A percentile compares a stretch with the other conserved stretches of the same genome.
Evolutionary conservation across 2,329 filamentous ascomycete species (phyloP).

Genomic region (Cladorrhinum sp.): DNA sequence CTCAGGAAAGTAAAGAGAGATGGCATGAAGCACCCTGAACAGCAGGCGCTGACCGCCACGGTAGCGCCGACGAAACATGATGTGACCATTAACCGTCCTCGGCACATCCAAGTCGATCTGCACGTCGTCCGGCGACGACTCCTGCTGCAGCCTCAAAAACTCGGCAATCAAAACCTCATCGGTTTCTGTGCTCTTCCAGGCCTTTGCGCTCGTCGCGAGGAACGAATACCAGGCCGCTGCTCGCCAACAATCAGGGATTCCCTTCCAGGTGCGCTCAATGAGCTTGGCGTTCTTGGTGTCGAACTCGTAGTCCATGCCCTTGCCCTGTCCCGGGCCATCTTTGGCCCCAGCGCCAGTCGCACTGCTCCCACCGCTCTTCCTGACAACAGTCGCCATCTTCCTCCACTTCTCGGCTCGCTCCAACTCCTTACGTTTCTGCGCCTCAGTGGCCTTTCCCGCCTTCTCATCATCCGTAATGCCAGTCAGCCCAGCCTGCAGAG

Average conservation of each 20-base stretch:
- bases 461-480: slow-evolving; percentile 56
- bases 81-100: slow-evolving; percentile 88
- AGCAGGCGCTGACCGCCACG: slow-evolving; percentile 86
- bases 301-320: slow-evolving; percentile 70
- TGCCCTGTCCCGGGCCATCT: slow-evolving; percentile 23
- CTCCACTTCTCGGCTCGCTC: slow-evolving; percentile 65
- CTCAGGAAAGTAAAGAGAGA: slow-evolving; percentile 86
- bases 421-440: slow-evolving; percentile 60
- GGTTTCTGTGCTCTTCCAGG: slow-evolving; percentile 56
- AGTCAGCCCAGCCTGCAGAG: slow-evolving; percentile 54
- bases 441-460: slow-evolving; percentile 50
- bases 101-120: slow-evolving; percentile 98
- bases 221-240: slow-evolving; percentile 94
- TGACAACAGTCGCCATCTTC: slow-evolving; percentile 60
- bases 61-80: slow-evolving; percentile 94
- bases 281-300: slow-evolving; percentile 80
- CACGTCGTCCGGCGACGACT: slow-evolving; percentile 81
- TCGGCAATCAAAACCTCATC: slow-evolving; percentile 69
- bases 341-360: not conserved
- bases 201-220: slow-evolving; percentile 71
- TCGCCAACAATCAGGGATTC: slow-evolving; percentile 94
- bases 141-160: slow-evolving; percentile 70
- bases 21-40: slow-evolving; percentile 87
- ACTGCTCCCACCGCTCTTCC: slow-evolving; percentile 33
- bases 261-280: slow-evolving; percentile 92